Evolutionary conservation across 768 basidiomycete species (phyloP), one percentile per base, ranked within the genome.

Genomic region (Macrolepiota dolichaula): DNA sequence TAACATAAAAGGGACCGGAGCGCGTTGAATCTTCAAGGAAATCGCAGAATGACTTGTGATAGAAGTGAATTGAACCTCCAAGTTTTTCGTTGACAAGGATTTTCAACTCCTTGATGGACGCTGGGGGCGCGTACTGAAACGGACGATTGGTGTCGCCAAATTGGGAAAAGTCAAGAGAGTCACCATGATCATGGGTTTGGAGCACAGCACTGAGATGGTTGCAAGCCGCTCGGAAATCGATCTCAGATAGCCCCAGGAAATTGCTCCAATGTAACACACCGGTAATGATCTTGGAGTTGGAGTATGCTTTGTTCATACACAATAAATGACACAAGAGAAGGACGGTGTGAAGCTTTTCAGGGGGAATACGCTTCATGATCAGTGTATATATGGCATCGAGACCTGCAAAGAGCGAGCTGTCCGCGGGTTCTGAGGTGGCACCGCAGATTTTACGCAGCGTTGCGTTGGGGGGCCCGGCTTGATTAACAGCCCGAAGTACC

Each of bases 341-440:
- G 10, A 42, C n/a, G 10, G n/a, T n/a, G 24, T 13, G 71, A 72
- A 13, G 70, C 71, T 9, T 61, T 68, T 71, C 58, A 72, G 67
- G 66, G 17, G 53, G 42, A 19, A 37, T 51, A n/a, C 24, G 54
- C 15, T 22, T 3, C 56, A 57, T 57, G 29, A 67, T 36, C 17
- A 59, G 29, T 9, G 62, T 60, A 15, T 62, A 69, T 17, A 69
- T 53, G 1, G 9, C 44, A 40, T 67, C 66, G 10, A 69, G 61
- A 12, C 51, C 55, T 10, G 51, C 50, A 27, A 65, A 64, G 17
- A 32, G 61, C 29, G 2, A 44, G 47, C 4, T 32, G 29, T 44
- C 29, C 10, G 44, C 9, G 25, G 25, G 32, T 9, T 36, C 37
- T 24, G 47, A 49, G 47, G 4, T 52, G 51, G 9, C 51, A 32